Base-by-base conservation (phyloP, 371 early-diverging fungal species). In the Smittium culicis region DNA sequence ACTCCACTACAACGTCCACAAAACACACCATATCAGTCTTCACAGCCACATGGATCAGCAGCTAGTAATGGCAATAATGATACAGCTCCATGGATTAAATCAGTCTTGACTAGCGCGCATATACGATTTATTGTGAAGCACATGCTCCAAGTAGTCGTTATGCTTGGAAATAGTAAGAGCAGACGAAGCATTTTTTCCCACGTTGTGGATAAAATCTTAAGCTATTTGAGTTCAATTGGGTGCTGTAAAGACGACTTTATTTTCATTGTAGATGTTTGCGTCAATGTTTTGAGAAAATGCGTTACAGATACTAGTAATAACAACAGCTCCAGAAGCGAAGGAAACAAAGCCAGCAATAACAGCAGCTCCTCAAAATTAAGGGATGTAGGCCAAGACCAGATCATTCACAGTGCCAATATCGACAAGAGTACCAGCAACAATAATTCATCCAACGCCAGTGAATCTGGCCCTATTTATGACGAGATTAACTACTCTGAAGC, bases 171-270 rank as follows among this genome's bases (percentile, higher is more conserved):
- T 34, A 67, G 56, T 69, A 35, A 83, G 35, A 69, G 76, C 25
- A 77, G 74, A 35, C 73, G 81, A 20, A 80, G 79, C 54, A 67
- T 84, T 1, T 74, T 82, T 34, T 65, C 68, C 1, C 72, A 67
- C 0, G 54, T 84, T 1, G 70, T 81, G 20, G 84, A 84, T 31
- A 81, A 78, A 66, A 67, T 84, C 14, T 71, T 80, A 1, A 83
- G 83, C 25, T 30, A 67, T 1, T 71, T 71, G 62, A 69, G 58
- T n/a, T 54, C 79, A 76, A 16, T 73, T 67, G 72, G 72, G 0
- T 58, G 67, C 31, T 34, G 67, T 11, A 66, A 65, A 17, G 72
- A 71, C 29, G 72, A 71, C 34, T 69, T 71, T 69, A 69, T 64
- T 54, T 61, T 69, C 27, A 60, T 71, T 30, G 67, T 67, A 45